Evolutionary conservation across 106 monocot species (phyloP), one percentile per base, ranked within the genome.

Genomic region (Dioscorea dumetorum): DNA sequence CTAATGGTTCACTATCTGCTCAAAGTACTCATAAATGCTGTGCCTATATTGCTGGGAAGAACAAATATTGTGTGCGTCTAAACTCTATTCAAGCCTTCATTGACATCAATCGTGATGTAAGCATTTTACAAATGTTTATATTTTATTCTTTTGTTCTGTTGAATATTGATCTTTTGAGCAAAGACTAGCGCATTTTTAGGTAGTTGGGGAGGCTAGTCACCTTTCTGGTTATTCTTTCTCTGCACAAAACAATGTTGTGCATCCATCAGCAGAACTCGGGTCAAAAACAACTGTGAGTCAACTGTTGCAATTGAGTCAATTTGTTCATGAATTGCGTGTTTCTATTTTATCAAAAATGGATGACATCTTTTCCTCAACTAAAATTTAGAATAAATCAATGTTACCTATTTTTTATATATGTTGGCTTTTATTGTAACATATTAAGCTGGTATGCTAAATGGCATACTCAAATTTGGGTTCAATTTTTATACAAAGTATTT

Each of bases 61-160:
- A 75, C 82, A 89, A 90, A 58, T 99, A 93, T 63, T 99, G 99
- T 74, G 78, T 78, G 58, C 87, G 99, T 6, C 70, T 99, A 64
- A 90, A 99, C 63, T 93, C 99, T 33, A 83, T 99, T 70, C 99
- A 99, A 77, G 84, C 90, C 34, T 99, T 79, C 68, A 67, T 68
- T 76, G 99, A 99, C 76, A 99, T 99, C 22, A 99, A 99, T 67
- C 90, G 87, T 73, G 99, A 99, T 76, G 99, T 99, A 74, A 90
- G 87, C 33, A 70, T 73, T 62, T 70, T 64, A 5, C 6, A 41
- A 41, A 41, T 41, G 31, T 15, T 22, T 52, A 16, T 7, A 0
- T 17, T 48, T 20, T 63, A 8, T 58, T 52, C 16, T 67, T 13
- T 60, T 48, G 14, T 49, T 19, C 21, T 22, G 17, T 10, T 49